phyloP scores from a whole-genome alignment of 805 yeast species.

The Candida quercuum region DNA sequence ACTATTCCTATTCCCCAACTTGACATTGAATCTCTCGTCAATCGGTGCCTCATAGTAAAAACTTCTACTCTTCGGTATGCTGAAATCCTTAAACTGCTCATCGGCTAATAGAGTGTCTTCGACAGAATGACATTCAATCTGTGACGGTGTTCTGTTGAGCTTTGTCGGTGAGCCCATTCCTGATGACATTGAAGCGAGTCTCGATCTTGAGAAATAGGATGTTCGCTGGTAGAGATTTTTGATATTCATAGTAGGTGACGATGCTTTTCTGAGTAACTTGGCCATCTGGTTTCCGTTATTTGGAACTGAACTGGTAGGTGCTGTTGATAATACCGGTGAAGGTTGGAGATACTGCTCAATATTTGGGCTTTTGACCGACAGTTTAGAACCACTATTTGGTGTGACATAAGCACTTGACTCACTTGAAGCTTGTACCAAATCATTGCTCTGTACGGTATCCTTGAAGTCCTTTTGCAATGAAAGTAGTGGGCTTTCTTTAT shows the following conservation, averaged over 20 bases:
- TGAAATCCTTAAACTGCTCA: conserved; percentile 16
- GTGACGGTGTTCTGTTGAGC: conserved; percentile 6
- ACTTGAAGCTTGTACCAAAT: no score
- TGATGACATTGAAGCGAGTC: background rate
- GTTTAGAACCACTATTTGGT: no score
- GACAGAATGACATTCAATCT: conserved; percentile 16
- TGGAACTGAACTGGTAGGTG: no score
- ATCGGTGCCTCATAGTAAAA: conserved; percentile 4
- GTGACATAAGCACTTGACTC: no score
- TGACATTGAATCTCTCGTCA: conserved; percentile 7
- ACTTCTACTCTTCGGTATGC: conserved; percentile 4
- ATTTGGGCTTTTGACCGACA: no score
- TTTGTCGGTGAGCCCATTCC: conserved; percentile 4
- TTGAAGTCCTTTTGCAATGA: no score
- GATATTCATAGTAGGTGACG: background rate
- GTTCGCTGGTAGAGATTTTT: background rate
- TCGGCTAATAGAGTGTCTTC: conserved; percentile 23
- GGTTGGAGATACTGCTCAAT: no score
- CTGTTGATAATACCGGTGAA: no score
- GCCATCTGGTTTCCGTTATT: no score
- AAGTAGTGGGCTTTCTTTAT: no score
- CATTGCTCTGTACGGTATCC: no score
- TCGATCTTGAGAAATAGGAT: no score
- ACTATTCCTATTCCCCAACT: background rate
- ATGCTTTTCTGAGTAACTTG: background rate